Conservation (phyloP, 305 asterid genomes). For the Solanum hybrid region DNA sequence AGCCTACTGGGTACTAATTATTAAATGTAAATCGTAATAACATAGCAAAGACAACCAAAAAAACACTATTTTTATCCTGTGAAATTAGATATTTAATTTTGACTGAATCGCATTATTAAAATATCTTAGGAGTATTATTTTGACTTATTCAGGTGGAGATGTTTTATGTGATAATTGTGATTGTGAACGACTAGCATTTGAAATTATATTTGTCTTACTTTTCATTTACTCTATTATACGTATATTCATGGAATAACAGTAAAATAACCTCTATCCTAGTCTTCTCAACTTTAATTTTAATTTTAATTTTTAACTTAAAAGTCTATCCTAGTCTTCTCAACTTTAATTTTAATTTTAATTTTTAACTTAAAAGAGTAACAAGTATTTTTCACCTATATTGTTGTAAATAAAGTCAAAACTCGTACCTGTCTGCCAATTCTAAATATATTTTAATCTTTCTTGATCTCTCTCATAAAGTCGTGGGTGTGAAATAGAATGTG, state of each 20-base stretch:
- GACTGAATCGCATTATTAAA: not conserved
- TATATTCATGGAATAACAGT: not conserved
- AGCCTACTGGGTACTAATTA: not conserved
- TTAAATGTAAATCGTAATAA: not conserved
- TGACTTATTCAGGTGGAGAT: not conserved
- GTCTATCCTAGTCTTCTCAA: too few relatives aligned
- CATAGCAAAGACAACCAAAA: not conserved
- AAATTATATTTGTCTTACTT: not conserved
- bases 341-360: too few relatives aligned
- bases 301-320: not conserved
- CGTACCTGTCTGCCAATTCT: not conserved
- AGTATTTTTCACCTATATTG: not conserved
- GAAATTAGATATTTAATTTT: not conserved
- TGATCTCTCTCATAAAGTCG: not conserved
- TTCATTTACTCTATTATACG: not conserved
- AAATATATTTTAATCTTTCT: not conserved
- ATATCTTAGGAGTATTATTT: not conserved
- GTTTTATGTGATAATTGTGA: not conserved
- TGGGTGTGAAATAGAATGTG: not conserved
- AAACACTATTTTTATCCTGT: not conserved
- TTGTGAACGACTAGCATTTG: not conserved
- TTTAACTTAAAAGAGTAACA: not conserved
- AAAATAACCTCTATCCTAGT: not conserved
- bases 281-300: not conserved
- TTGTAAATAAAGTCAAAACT: not conserved